Conservation (phyloP, 768 basidiomycete genomes). For the Lactarius trivialis region DNA sequence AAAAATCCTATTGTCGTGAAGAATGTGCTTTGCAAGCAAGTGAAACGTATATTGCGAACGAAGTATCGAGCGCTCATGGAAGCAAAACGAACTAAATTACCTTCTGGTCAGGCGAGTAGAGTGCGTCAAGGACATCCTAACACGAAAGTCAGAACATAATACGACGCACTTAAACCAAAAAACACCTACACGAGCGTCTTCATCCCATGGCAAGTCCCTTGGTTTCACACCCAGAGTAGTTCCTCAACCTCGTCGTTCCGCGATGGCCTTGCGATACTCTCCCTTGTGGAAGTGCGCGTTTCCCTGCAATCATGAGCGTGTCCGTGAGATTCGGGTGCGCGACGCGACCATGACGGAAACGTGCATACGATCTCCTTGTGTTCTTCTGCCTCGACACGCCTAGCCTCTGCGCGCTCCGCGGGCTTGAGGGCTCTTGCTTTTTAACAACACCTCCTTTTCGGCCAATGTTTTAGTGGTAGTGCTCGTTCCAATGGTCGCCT, state of each 20-base stretch:
- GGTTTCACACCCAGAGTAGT: no score
- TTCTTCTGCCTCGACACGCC: neutral
- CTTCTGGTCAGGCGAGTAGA: no score
- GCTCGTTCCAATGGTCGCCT: neutral
- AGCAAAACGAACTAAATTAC: no score
- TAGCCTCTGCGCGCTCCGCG: neutral
- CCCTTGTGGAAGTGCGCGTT: conserved; percentile 37
- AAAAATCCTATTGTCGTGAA: no score
- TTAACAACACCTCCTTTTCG: neutral
- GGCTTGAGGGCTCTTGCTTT: neutral
- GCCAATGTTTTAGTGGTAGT: neutral
- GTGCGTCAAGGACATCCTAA: conserved; percentile 9
- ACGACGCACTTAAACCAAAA: no score
- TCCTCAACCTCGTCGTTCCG: conserved; percentile 16
- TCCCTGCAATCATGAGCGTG: conserved; percentile 31
- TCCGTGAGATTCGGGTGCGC: no score
- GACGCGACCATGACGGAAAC: no score
- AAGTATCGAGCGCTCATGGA: no score
- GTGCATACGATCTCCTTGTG: neutral
- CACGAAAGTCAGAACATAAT: neutral
- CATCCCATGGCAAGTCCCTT: no score
- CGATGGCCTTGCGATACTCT: conserved; percentile 34
- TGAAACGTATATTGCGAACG: no score
- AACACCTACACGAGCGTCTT: no score
- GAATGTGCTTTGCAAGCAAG: no score